Conservation (phyloP, 83 land plant species). For the Larix sibirica region DNA sequence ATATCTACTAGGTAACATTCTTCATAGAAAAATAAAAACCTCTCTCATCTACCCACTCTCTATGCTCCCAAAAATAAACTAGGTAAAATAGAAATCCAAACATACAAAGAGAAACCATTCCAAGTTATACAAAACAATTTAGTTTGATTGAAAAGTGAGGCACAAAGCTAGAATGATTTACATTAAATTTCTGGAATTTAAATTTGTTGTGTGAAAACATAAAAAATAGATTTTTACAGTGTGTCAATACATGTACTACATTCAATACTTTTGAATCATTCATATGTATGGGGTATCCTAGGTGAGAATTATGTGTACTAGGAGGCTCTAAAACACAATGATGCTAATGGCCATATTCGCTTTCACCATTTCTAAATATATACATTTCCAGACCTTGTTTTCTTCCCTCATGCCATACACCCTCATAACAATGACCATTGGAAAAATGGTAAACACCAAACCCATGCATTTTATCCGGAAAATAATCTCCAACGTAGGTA, state of each 20-base stretch:
- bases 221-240: neutral
- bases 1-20: neutral
- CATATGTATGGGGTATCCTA: conserved; percentile 69
- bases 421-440: conserved; percentile 90
- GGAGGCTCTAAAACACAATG: conserved; percentile 64
- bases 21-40: neutral
- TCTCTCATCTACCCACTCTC: neutral
- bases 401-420: conserved; percentile 95
- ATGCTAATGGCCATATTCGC: conserved; percentile 85
- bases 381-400: conserved; percentile 93
- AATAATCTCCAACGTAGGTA: conserved; percentile 89
- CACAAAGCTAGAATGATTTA: neutral
- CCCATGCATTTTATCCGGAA: conserved; percentile 94
- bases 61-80: neutral
- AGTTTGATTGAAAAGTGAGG: neutral
- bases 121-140: neutral
- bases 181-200: neutral
- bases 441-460: conserved; percentile 89
- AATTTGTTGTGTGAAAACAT: neutral
- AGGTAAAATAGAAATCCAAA: neutral
- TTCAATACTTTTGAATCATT: conserved; percentile 87
- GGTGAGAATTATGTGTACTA: conserved; percentile 50
- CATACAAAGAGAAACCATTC: neutral
- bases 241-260: conserved; percentile 73
- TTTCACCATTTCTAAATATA: conserved; percentile 86